Evolutionary conservation across 768 basidiomycete species (phyloP).

Genomic region (Pleurotus giganteus): DNA sequence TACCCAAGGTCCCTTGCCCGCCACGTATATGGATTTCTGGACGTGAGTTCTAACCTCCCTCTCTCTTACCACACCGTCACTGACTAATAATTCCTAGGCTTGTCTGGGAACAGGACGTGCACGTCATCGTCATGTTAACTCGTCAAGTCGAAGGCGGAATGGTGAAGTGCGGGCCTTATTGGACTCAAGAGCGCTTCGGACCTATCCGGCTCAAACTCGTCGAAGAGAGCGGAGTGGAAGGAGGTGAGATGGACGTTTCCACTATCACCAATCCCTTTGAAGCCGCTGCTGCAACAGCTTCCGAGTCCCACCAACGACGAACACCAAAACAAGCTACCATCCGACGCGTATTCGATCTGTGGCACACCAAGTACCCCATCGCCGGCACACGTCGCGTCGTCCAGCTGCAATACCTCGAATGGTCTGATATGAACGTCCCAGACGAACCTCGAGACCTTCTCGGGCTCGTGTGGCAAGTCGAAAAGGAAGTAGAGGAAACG

Average conservation of each 20-base stretch:
- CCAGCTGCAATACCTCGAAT: slow-evolving; percentile 90
- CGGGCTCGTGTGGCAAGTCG: slow-evolving; percentile 72
- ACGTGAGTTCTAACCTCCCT: slow-evolving; percentile 57
- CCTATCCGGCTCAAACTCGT: slow-evolving; percentile 56
- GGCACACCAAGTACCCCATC: slow-evolving; percentile 57
- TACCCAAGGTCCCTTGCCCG: slow-evolving; percentile 90
- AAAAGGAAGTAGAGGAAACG: slow-evolving; percentile 37
- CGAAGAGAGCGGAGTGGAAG: slow-evolving; percentile 20
- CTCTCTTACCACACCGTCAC: neutral
- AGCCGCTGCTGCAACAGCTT: neutral
- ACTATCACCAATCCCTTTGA: neutral
- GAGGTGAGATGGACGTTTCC: slow-evolving; percentile 11
- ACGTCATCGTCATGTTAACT: slow-evolving; percentile 96
- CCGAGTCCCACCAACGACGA: neutral
- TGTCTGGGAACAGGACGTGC: slow-evolving; percentile 92
- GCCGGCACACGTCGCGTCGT: slow-evolving; percentile 64
- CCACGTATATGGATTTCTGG: slow-evolving; percentile 94
- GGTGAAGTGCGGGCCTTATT: slow-evolving; percentile 91
- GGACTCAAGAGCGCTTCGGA: slow-evolving; percentile 71
- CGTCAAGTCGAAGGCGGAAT: slow-evolving; percentile 85
- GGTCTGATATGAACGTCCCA: slow-evolving; percentile 97
- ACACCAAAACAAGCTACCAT: slow-evolving; percentile 25
- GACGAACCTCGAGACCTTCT: slow-evolving; percentile 76
- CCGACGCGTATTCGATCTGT: slow-evolving; percentile 67
- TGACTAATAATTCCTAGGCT: slow-evolving; percentile 43